A percentile compares a stretch with the other conserved stretches of the same genome.
Evolutionary conservation across 495 filamentous ascomycete species (phyloP).

Genomic region (Xylaria telfairii): DNA sequence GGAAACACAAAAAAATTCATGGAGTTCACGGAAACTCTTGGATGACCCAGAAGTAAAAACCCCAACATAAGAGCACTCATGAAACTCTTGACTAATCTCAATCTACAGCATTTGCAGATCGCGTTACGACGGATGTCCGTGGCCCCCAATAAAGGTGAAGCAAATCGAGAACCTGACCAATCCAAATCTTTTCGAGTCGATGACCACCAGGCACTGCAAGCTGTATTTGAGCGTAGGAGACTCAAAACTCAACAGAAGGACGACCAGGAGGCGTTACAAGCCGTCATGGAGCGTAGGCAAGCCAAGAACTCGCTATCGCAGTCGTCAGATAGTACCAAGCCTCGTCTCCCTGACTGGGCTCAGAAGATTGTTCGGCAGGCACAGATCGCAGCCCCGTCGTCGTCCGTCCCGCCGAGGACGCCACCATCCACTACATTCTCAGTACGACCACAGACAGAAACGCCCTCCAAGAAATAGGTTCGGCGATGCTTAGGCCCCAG

Average conservation of each 20-base stretch:
- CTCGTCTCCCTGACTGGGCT: constrained; percentile 38
- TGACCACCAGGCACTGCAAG: constrained; percentile 33
- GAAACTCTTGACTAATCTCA: constrained; percentile 19
- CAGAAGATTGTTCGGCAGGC: constrained; percentile 31
- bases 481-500: background rate
- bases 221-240: constrained; percentile 34
- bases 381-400: constrained; percentile 24
- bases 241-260: constrained; percentile 28
- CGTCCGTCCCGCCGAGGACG: background rate
- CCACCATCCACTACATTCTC: constrained; percentile 7
- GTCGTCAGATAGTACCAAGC: constrained; percentile 19
- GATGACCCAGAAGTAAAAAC: constrained; percentile 33
- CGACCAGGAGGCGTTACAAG: constrained; percentile 29
- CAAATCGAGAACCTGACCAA: background rate
- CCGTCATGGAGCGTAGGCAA: constrained; percentile 31
- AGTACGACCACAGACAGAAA: background rate
- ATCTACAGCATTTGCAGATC: constrained; percentile 30
- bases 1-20: constrained; percentile 16
- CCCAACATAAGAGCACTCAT: constrained; percentile 11
- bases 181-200: constrained; percentile 32
- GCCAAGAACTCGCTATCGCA: constrained; percentile 27
- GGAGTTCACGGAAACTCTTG: background rate
- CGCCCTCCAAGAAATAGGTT: background rate
- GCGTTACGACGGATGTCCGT: constrained; percentile 26
- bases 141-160: constrained; percentile 15